These are phyloP conservation scores for Leishmania gerbilli DNA, from an alignment of 208 protist genomes.

Conservation along the genomic window DNA sequence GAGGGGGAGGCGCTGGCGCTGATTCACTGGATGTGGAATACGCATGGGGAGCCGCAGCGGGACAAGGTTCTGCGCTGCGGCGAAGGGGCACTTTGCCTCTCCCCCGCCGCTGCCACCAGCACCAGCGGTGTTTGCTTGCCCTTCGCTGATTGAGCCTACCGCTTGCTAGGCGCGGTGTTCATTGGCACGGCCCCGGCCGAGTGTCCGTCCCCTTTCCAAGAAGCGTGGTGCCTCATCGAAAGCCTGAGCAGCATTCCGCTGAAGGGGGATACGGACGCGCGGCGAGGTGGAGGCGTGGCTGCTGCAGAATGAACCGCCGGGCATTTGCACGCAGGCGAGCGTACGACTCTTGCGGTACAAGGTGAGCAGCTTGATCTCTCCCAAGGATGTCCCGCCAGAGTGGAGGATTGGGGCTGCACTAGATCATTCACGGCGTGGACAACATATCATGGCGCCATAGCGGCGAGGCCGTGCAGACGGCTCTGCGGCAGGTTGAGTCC, in stretches of 20 bases:
- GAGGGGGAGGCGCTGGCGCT: constrained; percentile 45
- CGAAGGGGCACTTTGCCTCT: too few relatives aligned
- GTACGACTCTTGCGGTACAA: constrained; percentile 49
- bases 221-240: too few relatives aligned
- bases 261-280: not conserved
- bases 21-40: constrained; percentile 54
- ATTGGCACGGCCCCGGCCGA: too few relatives aligned
- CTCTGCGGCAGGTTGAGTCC: constrained; percentile 41
- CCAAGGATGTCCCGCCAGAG: constrained; percentile 6
- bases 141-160: too few relatives aligned
- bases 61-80: constrained; percentile 17
- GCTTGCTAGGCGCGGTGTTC: constrained; percentile 1
- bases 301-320: constrained; percentile 33
- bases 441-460: constrained; percentile 22
- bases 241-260: too few relatives aligned
- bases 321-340: constrained; percentile 39
- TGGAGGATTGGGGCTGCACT: constrained; percentile 41
- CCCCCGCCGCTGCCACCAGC: too few relatives aligned
- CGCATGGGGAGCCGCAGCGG: constrained; percentile 37
- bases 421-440: constrained; percentile 39
- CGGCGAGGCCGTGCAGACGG: constrained; percentile 9
- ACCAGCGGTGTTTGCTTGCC: too few relatives aligned
- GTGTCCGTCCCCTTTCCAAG: too few relatives aligned
- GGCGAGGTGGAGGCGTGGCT: constrained; percentile 48
- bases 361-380: constrained; percentile 44